Base-by-base conservation (phyloP, 306 rosid species). In the Sindora glabra region DNA sequence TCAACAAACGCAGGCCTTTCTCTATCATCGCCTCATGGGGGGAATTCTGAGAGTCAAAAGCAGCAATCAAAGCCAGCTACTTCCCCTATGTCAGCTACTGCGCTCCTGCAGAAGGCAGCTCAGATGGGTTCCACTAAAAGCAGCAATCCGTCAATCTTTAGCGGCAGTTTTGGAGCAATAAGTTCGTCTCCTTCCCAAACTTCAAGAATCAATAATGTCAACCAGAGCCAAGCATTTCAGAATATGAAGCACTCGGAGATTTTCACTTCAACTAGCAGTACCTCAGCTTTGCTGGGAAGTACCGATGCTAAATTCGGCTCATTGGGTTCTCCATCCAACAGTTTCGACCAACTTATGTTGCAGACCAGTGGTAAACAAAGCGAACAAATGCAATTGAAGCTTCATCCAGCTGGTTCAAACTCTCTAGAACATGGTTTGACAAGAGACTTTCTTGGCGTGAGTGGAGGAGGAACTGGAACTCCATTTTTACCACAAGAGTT, bases 401-500 rank as follows among this genome's bases (percentile, higher is more conserved):
- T n/a, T n/a, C n/a, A n/a, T n/a, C n/a, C n/a, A n/a, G n/a, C n/a
- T n/a, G n/a, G n/a, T n/a, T n/a, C n/a, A n/a, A n/a, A n/a, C n/a
- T n/a, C n/a, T n/a, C n/a, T n/a, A n/a, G n/a, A n/a, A n/a, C n/a
- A n/a, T n/a, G n/a, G 8, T 54, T 72, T 75, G 36, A 91, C 98
- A 1, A 79, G 98, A 24, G 98, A 91, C 62, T 91, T 91, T 59
- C 85, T 91, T 8, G 98, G 98, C 3, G 64, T 89, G 54, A 87
- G 76, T 58, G 76, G 79, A 21, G 76, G 72, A n/a, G n/a, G n/a
- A 9, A 52, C 23, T 24, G 59, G 55, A 0, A 76, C 55, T 29
- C 86, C 81, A 18, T 76, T 80, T 54, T 56, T 81, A 3, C 79
- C 89, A 0, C 90, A 83, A 2, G 87, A 84, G 68, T 71, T 90